Base-by-base conservation (phyloP, 2,329 filamentous ascomycete genomes). In the Nemania abortiva region DNA sequence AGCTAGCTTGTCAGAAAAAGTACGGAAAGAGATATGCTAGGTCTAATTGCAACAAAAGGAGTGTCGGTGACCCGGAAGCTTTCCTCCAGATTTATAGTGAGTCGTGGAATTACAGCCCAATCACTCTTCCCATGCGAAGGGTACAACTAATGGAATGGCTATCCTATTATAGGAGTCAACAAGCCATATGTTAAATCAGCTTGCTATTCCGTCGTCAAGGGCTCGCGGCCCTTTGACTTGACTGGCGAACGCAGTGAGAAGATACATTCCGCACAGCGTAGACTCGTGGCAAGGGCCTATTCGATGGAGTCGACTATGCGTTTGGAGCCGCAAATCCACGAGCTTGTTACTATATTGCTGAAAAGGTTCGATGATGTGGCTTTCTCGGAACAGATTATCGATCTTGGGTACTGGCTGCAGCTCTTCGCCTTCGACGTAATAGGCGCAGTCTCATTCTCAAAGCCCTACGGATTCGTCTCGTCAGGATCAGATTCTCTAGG, bases 361-460 rank as follows among this genome's bases (percentile, higher is more conserved):
- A 45, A 13, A 22, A 65, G 58, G 50, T 42, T 72, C 13, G 70
- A 68, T 47, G 52, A 55, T 1, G n/a, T 56, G 5, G 56, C 65
- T 27, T 31, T 24, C 22, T 54, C 52, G 22, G 50, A 24, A 3
- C 45, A 65, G n/a, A 42, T 10, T 18, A 49, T 72, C 5, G 65
- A 72, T 15, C 29, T 72, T 15, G 65, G 70, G 3, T 57, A 63
- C 27, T 70, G 64, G 67, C 13, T 72, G 1, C 70, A 72, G 34
- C 61, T 72, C 9, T 70, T 68, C 39, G 64, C 70, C 5, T 72
- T 72, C 37, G 70, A 73, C 49, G 60, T 68, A 18, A 63, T 72
- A 31, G 70, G 71, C 13, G 70, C 68, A 10, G 52, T 72, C 3
- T 72, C 70, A 15, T 72, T 73, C 39, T 58, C 62, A 6, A 63